Evolutionary conservation across 768 basidiomycete genomes (phyloP).

Genomic region (Candolleomyces efflorescens): DNA sequence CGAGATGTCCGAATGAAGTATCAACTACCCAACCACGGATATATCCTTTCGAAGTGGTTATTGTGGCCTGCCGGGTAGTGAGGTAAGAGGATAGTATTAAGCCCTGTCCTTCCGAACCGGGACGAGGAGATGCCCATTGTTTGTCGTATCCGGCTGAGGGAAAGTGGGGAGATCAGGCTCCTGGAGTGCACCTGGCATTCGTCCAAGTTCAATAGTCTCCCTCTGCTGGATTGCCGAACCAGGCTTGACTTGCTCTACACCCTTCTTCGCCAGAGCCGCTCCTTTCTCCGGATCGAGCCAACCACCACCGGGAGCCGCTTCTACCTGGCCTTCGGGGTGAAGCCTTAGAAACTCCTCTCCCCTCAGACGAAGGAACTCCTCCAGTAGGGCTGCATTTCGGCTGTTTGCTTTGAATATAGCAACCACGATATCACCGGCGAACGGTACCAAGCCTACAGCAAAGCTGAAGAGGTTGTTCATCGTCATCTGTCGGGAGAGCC

Average conservation of each 20-base stretch:
- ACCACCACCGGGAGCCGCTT: constrained; percentile 8
- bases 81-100: too few species aligned
- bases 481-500: constrained; percentile 72
- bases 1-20: too few species aligned
- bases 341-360: constrained; percentile 67
- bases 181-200: too few species aligned
- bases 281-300: constrained; percentile 17
- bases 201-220: constrained; percentile 21
- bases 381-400: constrained; percentile 81
- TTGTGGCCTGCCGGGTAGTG: too few species aligned
- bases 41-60: too few species aligned
- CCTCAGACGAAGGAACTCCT: constrained; percentile 77
- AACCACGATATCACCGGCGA: constrained; percentile 71
- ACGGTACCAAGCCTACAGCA: constrained; percentile 60
- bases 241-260: constrained; percentile 45
- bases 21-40: too few species aligned
- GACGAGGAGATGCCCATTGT: too few species aligned
- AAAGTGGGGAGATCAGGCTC: too few species aligned
- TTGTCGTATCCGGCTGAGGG: too few species aligned
- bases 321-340: constrained; percentile 27
- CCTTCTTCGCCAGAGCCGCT: constrained; percentile 24
- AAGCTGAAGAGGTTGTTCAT: constrained; percentile 71
- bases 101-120: too few species aligned
- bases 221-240: constrained; percentile 44
- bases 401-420: constrained; percentile 86